Evolutionary conservation across 202 grass and related monocot species (phyloP), one percentile per base, ranked within the genome.

Genomic region (Alloteropsis angusta): DNA sequence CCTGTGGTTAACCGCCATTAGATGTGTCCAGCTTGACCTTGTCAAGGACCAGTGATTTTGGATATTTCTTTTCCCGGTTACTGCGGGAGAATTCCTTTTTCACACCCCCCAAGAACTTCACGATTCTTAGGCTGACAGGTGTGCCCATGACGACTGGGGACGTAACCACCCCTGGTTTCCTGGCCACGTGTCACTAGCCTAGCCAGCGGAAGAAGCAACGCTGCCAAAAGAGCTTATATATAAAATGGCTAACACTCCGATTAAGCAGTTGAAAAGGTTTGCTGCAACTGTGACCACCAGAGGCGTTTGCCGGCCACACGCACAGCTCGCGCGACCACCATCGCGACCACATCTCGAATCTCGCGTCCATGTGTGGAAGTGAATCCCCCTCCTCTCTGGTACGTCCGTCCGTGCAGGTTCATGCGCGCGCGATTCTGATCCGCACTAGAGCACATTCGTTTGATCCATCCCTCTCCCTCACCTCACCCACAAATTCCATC

Each of bases 121-220:
- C 21, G 32, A 53, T 70, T 71, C 74, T 35, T 16, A 39, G 19
- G 30, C 48, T 60, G 73, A 69, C 81, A 69, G 64, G 41, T 48
- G 19, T 18, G 71, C 23, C 47, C 22, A 43, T 21, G 48, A 35
- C 54, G 7, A 37, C 59, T 14, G 13, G 47, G 34, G 8, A 68
- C 5, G 32, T 60, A 17, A n/a, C 32, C 58, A 37, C 58, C 55
- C 42, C 30, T 41, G 4, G 35, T 68, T 52, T 23, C 67, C 34
- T 37, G 16, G 54, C 42, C 73, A 78, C 52, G 58, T 72, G 85
- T 68, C 85, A 87, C 50, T 67, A 25, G 74, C 74, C 49, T 30
- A 41, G 42, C 43, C 62, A 37, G 39, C n/a, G 18, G 45, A 56
- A 42, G 65, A n/a, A 50, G 15, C 72, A 34, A 41, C 46, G 68